Base-by-base conservation (phyloP, 768 basidiomycete genomes). In the Pleurotus platypus region DNA sequence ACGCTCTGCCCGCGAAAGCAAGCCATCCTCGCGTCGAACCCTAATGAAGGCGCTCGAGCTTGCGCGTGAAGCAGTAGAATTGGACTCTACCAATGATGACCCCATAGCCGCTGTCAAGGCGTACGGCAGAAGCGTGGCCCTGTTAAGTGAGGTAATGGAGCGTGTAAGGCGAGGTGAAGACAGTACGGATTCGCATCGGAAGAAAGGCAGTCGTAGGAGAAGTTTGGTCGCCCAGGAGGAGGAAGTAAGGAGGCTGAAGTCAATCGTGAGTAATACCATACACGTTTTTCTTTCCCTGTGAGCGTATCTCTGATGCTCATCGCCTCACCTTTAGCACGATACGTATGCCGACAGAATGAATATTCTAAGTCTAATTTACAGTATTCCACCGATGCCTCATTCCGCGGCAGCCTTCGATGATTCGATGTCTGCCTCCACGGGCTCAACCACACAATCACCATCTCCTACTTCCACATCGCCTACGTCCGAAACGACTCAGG, bases 261-360 rank as follows among this genome's bases (percentile, higher is more conserved):
- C 89, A 61, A 96, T 96, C 62, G 93, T 93, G 72, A 75, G 92
- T 68, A 38, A 47, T 51, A 35, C 30, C 30, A 4, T 7, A 12
- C 26, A 38, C 49, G 37, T 51, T 13, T 35, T 16, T 16, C 30
- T 11, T 35, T n/a, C 13, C n/a, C 30, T 50, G 5, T 42, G 50
- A 26, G 49, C 58, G 35, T 16, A 38, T 58, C 16, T 56, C 12
- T 62, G 38, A 24, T n/a, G 8, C 18, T 24, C 16, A 16, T 35
- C 35, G 18, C 22, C 35, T 46, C 50, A 49, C 18, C 50, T 15
- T 49, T 69, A 94, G 93, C 94, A 95, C 67, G 94, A 96, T 70
- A 95, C 94, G 7, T 96, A 96, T 70, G 92, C 90, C 58, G 92
- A 96, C 70, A 84, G 94, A 51, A 93, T 96, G 89, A 89, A 90